These are phyloP conservation scores for Angomonas ambiguus DNA, from an alignment of 208 protist species.

Conservation along the genomic window DNA sequence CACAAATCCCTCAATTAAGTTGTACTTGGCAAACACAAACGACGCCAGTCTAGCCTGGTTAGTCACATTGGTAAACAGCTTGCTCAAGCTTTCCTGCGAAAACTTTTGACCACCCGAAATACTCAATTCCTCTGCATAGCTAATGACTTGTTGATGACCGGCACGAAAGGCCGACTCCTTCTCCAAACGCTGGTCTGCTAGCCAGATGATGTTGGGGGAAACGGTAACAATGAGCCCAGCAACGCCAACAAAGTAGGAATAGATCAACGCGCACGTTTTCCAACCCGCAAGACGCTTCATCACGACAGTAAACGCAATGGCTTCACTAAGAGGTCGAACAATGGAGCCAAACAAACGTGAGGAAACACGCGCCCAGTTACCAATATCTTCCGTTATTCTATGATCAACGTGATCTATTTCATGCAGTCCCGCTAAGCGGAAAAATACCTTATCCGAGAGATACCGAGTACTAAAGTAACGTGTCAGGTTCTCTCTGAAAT, in stretches of 20 bases:
- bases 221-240: slow-evolving; percentile 17
- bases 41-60: slow-evolving; percentile 41
- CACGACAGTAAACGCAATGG: slow-evolving; percentile 40
- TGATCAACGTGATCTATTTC: slow-evolving; percentile 54
- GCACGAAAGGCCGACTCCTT: slow-evolving; percentile 40
- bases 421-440: slow-evolving; percentile 44
- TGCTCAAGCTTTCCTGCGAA: slow-evolving; percentile 32
- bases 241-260: slow-evolving; percentile 45
- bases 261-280: slow-evolving; percentile 20
- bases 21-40: slow-evolving; percentile 47
- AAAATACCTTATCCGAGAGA: slow-evolving; percentile 60
- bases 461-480: slow-evolving; percentile 57
- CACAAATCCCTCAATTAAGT: slow-evolving; percentile 44
- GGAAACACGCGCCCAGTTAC: slow-evolving; percentile 29
- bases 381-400: slow-evolving; percentile 62
- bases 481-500: slow-evolving; percentile 56
- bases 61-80: slow-evolving; percentile 35
- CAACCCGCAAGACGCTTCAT: slow-evolving; percentile 27
- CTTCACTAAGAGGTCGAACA: slow-evolving; percentile 47
- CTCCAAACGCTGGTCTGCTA: slow-evolving; percentile 40
- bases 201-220: slow-evolving; percentile 39
- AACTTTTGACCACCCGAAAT: slow-evolving; percentile 36
- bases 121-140: slow-evolving; percentile 58
- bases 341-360: slow-evolving; percentile 35
- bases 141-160: slow-evolving; percentile 41